Conservation (phyloP, 257 asterid genomes). For the Solanum raphanifolium region DNA sequence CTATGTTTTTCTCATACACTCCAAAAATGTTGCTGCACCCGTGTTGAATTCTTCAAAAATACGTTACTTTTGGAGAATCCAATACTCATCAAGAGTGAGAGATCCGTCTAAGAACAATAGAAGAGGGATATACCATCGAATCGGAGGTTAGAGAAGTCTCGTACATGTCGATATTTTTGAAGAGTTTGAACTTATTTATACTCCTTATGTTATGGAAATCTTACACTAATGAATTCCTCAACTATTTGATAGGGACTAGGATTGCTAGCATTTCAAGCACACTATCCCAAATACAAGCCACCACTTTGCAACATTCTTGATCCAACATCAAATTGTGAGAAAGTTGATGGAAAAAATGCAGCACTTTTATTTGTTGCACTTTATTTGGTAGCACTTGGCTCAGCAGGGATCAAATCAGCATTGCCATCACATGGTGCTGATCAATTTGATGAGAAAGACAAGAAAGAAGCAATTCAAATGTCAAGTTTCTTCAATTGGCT, state of each 20-base stretch:
- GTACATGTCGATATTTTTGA: not conserved
- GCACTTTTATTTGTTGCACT: slow-evolving; percentile 34
- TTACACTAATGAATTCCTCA: not conserved
- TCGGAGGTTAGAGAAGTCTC: too few species aligned
- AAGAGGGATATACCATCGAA: too few species aligned
- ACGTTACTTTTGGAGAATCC: not conserved
- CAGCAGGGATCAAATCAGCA: slow-evolving; percentile 56
- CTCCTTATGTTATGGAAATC: not conserved
- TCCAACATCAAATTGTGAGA: slow-evolving; percentile 23
- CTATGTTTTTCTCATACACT: not conserved
- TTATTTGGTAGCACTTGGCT: slow-evolving; percentile 45
- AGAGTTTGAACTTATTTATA: not conserved
- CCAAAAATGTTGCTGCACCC: not conserved
- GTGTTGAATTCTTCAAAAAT: not conserved
- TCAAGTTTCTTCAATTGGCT: slow-evolving; percentile 69
- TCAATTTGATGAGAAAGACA: slow-evolving; percentile 61
- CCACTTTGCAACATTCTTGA: slow-evolving; percentile 43
- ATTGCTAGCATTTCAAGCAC: slow-evolving; percentile 52
- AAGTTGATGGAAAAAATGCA: slow-evolving; percentile 40
- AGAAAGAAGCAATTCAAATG: slow-evolving; percentile 34
- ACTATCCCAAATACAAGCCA: slow-evolving; percentile 39
- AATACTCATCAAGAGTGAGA: not conserved
- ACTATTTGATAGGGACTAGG: slow-evolving; percentile 37
- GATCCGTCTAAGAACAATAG: too few species aligned
- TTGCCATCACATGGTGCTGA: slow-evolving; percentile 77